Percentiles rank a stretch among this genome's conserved stretches.
phyloP scores from a whole-genome alignment of 176 grass and related monocot genomes.

The Phragmites australis region DNA sequence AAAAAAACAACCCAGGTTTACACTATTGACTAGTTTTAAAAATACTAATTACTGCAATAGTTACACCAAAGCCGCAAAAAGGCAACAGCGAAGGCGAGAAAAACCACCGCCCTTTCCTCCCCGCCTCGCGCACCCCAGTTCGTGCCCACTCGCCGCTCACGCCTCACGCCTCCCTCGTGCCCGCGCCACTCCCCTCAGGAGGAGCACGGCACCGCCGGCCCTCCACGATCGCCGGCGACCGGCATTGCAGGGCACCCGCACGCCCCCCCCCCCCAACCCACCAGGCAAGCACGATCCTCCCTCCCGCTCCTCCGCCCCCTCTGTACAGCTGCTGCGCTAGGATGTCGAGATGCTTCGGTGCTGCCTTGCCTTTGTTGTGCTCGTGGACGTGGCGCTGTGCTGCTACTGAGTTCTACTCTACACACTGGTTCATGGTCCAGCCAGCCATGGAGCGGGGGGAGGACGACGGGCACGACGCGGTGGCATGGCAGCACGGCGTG shows the following conservation, averaged over 20 bases:
- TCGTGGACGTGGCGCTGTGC: background rate
- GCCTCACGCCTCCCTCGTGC: constrained; percentile 45
- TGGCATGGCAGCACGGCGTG: background rate
- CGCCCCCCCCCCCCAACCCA: too few relatives aligned
- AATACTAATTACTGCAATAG: too few relatives aligned
- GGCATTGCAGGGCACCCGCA: background rate
- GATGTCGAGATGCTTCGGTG: background rate
- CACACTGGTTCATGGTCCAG: background rate
- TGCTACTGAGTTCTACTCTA: background rate
- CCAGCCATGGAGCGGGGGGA: background rate
- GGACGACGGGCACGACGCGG: background rate
- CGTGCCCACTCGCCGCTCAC: background rate
- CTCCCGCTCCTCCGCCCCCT: background rate
- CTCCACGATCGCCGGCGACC: background rate
- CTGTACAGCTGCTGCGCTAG: background rate
- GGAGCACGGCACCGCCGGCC: constrained; percentile 15
- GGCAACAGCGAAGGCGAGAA: background rate
- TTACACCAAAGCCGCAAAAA: background rate
- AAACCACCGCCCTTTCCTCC: background rate
- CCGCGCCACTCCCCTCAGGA: background rate
- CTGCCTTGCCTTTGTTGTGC: background rate
- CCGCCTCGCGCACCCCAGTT: constrained; percentile 15
- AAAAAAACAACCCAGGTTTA: too few relatives aligned
- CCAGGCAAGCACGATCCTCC: background rate
- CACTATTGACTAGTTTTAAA: too few relatives aligned